Percentiles rank a stretch among this genome's conserved stretches.
Evolutionary conservation across 768 basidiomycete species (phyloP).

Genomic region (Russula brevipes): DNA sequence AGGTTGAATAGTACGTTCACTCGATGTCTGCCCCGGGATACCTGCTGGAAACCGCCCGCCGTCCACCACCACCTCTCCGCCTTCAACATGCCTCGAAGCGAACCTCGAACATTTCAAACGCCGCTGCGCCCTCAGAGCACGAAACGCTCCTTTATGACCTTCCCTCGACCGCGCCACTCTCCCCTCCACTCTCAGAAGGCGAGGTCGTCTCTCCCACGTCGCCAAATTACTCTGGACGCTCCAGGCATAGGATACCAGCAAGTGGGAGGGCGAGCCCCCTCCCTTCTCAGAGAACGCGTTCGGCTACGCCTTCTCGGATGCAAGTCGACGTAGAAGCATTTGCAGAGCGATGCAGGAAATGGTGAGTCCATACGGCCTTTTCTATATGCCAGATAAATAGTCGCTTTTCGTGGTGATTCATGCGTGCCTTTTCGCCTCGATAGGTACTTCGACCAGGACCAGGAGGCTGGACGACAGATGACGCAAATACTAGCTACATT

Average conservation of each 20-base stretch:
- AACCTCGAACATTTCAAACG: conserved; percentile 3
- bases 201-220: conserved; percentile 20
- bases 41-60: conserved; percentile 21
- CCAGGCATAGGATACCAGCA: conserved; percentile 13
- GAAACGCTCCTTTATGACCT: conserved; percentile 28
- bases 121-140: conserved; percentile 14
- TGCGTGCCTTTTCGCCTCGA: neutral
- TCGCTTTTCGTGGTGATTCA: neutral
- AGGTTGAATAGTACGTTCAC: conserved; percentile 5
- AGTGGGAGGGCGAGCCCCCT: conserved; percentile 50
- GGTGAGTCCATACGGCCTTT: conserved; percentile 42
- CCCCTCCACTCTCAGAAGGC: conserved; percentile 3
- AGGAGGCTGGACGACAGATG: conserved; percentile 72
- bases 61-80: conserved; percentile 25
- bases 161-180: conserved; percentile 22
- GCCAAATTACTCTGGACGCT: conserved; percentile 14
- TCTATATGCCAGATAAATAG: neutral
- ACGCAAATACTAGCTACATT: conserved; percentile 76
- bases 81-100: conserved; percentile 18
- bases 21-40: conserved; percentile 24
- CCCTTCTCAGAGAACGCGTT: conserved; percentile 56
- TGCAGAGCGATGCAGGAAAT: conserved; percentile 69
- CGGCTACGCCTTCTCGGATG: conserved; percentile 61
- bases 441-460: conserved; percentile 84
- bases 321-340: conserved; percentile 73